These are phyloP conservation scores for Gymnopilus junonius DNA, from an alignment of 768 basidiomycete genomes.

Conservation along the genomic window DNA sequence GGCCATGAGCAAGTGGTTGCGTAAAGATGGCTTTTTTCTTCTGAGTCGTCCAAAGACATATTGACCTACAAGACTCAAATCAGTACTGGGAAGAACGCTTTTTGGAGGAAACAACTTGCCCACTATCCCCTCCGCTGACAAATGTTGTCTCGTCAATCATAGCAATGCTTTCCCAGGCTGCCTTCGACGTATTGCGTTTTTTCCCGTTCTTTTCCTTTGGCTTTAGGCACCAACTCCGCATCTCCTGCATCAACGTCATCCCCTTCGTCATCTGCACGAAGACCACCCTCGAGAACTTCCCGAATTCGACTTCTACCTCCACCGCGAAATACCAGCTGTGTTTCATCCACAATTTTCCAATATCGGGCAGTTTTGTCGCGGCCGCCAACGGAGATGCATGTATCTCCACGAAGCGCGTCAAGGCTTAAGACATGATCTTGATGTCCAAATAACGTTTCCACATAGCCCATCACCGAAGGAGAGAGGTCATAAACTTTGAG, in stretches of 20 bases:
- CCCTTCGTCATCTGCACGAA: conserved; percentile 62
- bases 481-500: conserved; percentile 83
- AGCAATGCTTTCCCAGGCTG: conserved; percentile 86
- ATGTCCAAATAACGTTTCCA: conserved; percentile 97
- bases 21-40: conserved; percentile 97
- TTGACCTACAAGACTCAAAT: conserved; percentile 57
- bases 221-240: conserved; percentile 25
- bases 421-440: conserved; percentile 84
- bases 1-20: conserved; percentile 84
- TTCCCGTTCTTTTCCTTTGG: conserved; percentile 39
- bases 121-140: conserved; percentile 94
- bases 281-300: conserved; percentile 80
- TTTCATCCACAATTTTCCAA: conserved; percentile 97
- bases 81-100: too few relatives aligned
- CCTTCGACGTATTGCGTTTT: conserved; percentile 78
- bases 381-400: conserved; percentile 85
- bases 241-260: conserved; percentile 39
- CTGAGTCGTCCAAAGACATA: conserved; percentile 87
- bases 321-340: conserved; percentile 93
- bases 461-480: conserved; percentile 82
- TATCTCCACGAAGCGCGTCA: conserved; percentile 82
- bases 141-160: conserved; percentile 97
- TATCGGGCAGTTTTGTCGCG: conserved; percentile 91
- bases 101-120: conserved; percentile 55
- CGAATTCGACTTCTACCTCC: conserved; percentile 85